Evolutionary conservation across 306 rosid species (phyloP), one percentile per base, ranked within the genome.

Genomic region (Phaseolus lunatus): DNA sequence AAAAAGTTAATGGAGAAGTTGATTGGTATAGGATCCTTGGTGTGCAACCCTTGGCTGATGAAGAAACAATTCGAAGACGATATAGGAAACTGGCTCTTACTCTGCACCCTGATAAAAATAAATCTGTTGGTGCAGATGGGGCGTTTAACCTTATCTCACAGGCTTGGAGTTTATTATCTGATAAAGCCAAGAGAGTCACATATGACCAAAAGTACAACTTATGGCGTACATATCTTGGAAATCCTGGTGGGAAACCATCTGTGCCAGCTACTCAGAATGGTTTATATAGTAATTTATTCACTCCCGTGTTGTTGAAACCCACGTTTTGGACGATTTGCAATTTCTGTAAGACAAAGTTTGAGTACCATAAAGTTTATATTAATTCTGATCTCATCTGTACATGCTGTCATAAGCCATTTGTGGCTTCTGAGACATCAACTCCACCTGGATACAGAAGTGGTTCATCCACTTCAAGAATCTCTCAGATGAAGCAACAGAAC

Each of bases 241-340:
- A 58, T 64, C 70, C 70, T 65, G 81, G 52, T 45, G 48, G 67
- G 47, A 83, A 61, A 50, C 70, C 84, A 50, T 77, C 83, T 26
- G 62, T 49, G 23, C 82, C 85, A 22, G 75, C 75, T 43, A 72
- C 20, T 57, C 87, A 59, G 74, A 85, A 81, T 82, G 85, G 87
- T 80, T 74, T 67, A 61, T 77, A 35, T 33, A 69, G 83, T 75
- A 35, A 57, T 20, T 65, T 56, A 19, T 61, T 61, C 44, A 16
- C 3, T 31, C 75, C 88, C 16, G 45, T 37, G 68, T 57, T 53
- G 15, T 33, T 27, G 61, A 85, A 76, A 58, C 59, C 22, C 18
- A 88, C 98, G 43, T 92, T 94, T 83, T 94, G 98, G 98, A 92
- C 96, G 13, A 14, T 44, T 9, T 94, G 98, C 70, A 53, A 20